Conservation (phyloP, 805 yeast genomes). For the Phaffomyces opuntiae region DNA sequence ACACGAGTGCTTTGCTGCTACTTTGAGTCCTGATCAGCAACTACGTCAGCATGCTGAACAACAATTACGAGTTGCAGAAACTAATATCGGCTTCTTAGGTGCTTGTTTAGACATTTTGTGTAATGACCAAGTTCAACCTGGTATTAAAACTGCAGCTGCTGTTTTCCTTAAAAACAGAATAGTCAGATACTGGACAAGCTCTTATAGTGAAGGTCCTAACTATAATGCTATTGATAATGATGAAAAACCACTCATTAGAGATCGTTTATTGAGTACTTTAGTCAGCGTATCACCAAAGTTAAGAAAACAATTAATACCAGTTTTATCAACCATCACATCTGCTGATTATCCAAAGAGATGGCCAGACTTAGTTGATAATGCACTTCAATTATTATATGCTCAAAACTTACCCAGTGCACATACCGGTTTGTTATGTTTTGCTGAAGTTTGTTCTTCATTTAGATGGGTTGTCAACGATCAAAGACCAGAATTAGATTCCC, state of each 20-base stretch:
- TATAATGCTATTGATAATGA: conserved; percentile 44
- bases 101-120: conserved; percentile 75
- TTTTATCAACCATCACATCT: conserved; percentile 43
- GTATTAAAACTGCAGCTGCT: conserved; percentile 65
- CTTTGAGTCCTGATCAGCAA: conserved; percentile 59
- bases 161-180: conserved; percentile 77
- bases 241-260: conserved; percentile 70
- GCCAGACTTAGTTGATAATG: conserved; percentile 45
- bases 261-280: conserved; percentile 59
- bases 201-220: conserved; percentile 23
- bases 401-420: conserved; percentile 39
- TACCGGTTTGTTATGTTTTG: conserved; percentile 64
- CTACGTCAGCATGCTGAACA: conserved; percentile 64
- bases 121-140: conserved; percentile 41
- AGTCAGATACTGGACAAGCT: conserved; percentile 49
- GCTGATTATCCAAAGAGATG: conserved; percentile 46
- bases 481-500: conserved; percentile 44
- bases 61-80: conserved; percentile 51
- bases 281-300: conserved; percentile 37
- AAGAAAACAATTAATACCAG: conserved; percentile 41
- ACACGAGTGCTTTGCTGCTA: conserved; percentile 72
- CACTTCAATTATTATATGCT: conserved; percentile 37
- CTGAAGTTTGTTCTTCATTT: conserved; percentile 62
- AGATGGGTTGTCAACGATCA: conserved; percentile 62
- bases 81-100: conserved; percentile 65